Evolutionary conservation across 495 filamentous ascomycete genomes (phyloP), one percentile per base, ranked within the genome.

Genomic region (Aspergillus bridgeri): DNA sequence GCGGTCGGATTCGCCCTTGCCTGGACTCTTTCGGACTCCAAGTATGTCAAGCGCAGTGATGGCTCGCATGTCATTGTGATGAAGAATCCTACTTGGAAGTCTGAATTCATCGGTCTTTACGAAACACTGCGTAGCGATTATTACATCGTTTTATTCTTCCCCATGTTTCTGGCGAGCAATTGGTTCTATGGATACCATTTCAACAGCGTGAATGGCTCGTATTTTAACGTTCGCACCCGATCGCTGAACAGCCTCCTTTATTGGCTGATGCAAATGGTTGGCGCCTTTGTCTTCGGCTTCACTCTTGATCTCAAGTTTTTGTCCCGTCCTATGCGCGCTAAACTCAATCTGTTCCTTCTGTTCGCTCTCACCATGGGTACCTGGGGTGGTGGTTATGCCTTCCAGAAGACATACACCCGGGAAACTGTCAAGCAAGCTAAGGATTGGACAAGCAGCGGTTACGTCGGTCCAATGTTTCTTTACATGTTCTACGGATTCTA

Each of bases 401-500:
- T 87, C 69, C 86, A 94, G 77, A 83, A 69, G 59, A 65, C 74
- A 6, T 90, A 87, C 57, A 78, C 79, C 3, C 83, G 90, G 3
- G 75, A 78, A 19, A 69, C 73, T 3, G 72, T 74, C 42, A 73
- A 75, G 27, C 65, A 73, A 13, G 24, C 18, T 0, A 79, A 71
- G 63, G 89, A 95, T 73, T 93, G 87, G 82, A 80, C 68, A 23
- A 79, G 83, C 58, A 72, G 71, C 17, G 81, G 83, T 42, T 96
- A 86, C 72, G 73, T 89, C 45, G 91, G 89, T 0, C 89, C 90
- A 17, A 89, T 96, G 84, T 90, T 96, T 68, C 73, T 96, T 57
- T 96, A 93, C 77, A 89, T 98, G 62, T 94, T 92, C 68, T 96
- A 96, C 68, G 92, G 92, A 47, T 87, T 96, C 64, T 93, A 87